Evolutionary conservation across 257 asterid genomes (phyloP), one percentile per base, ranked within the genome.

Genomic region (Jacaranda copaia): DNA sequence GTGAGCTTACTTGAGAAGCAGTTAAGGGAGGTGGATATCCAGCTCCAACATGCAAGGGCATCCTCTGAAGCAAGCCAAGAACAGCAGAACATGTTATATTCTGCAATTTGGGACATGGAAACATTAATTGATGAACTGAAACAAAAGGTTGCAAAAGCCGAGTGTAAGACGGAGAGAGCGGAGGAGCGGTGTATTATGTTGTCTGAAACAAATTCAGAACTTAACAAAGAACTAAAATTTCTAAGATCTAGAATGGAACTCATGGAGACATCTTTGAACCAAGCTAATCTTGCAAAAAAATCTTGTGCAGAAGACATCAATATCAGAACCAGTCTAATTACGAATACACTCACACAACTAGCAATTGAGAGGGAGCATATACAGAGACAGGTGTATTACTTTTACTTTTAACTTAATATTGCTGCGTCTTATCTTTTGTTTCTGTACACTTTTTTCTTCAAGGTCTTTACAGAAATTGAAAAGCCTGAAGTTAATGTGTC

Each of bases 101-200:
- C 93, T 43, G 98, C 99, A 39, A 95, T 95, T 62, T 95, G 96
- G 97, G 99, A 95, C 82, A 95, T 95, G 99, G 99, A 95, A 79
- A 93, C 93, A 16, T 76, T 95, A 13, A 91, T 93, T 14, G 99
- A 95, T 75, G 99, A 95, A 76, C 86, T 93, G 89, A 93, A 87
- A 79, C 98, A 93, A 62, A 90, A 87, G 64, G 97, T 88, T 53
- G 78, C 88, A 0, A 84, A 79, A 52, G 88, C 97, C 53, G 97
- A 95, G 80, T 79, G 83, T 46, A 90, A 83, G 90, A 77, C 85
- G 1, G 93, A 90, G 68, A 81, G 68, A 72, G 83, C 85, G 0
- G 98, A 91, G 87, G 99, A 88, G 75, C 85, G 80, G 73, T 84
- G 87, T 73, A 53, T 81, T 74, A 38, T 69, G n/a, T 81, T 93